Evolutionary conservation across 2,329 filamentous ascomycete species (phyloP), one percentile per base, ranked within the genome.

Genomic region (Colletotrichum caudatum): DNA sequence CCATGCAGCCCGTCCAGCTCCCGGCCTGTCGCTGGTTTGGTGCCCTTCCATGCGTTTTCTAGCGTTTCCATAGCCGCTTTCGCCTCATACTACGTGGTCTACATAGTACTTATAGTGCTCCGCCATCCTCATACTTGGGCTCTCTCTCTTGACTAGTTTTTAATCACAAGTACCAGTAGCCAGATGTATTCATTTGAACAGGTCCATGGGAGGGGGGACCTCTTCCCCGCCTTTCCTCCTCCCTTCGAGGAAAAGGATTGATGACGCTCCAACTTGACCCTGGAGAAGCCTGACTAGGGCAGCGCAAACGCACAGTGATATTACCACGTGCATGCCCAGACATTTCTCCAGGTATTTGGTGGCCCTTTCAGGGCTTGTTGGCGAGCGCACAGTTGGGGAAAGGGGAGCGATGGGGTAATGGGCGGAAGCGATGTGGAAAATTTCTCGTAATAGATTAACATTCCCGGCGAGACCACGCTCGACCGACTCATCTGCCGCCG

Each of bases 391-490:
- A 71, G 64, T 58, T 67, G 68, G 68, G 68, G 57, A 58, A 71
- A 26, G 26, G 44, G 58, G 35, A 41, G 18, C 20, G 58, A 56
- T 56, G 48, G 64, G 57, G 48, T 50, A 50, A 41, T 20, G 39
- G 44, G 37, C 51, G 64, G 57, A 58, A 53, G 37, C 58, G 51
- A 71, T 68, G 64, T 46, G 46, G 59, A 64, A 71, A 71, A 53
- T 41, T 23, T 71, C 65, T 64, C 65, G 69, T 69, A 69, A 71
- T 26, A 69, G 69, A 8, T 69, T 71, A 26, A 23, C 51, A 63
- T 69, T 39, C 7, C 12, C 18, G 23, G 37, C 65, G 44, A 64
- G 59, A 69, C 69, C 57, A 46, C 37, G 39, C 44, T 64, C 46
- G 59, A 53, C 44, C 59, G 53, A 56, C 64, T 50, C 29, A 26